These are phyloP conservation scores for Pleurotus citrinopileatus DNA, from an alignment of 768 basidiomycete species.

Conservation along the genomic window DNA sequence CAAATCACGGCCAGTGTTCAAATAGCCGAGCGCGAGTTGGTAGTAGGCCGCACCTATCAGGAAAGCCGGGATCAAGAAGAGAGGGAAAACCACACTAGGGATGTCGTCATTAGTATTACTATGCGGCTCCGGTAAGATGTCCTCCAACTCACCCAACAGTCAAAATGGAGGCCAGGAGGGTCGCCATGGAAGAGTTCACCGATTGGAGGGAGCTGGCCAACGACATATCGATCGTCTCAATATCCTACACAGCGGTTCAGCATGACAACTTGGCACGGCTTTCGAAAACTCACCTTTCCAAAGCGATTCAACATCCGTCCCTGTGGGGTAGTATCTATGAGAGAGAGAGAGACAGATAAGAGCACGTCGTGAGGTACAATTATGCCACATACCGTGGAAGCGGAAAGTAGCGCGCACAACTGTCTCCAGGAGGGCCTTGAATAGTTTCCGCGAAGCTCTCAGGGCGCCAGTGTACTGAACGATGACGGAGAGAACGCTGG, in stretches of 20 bases:
- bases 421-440: constrained; percentile 54
- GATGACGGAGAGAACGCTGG: constrained; percentile 41
- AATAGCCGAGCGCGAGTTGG: constrained; percentile 64
- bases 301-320: constrained; percentile 88
- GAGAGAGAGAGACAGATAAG: neutral
- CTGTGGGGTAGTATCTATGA: constrained; percentile 67
- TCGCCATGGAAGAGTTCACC: constrained; percentile 76
- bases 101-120: constrained; percentile 7
- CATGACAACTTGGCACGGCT: neutral
- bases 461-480: constrained; percentile 63
- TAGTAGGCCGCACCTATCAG: constrained; percentile 76
- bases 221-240: constrained; percentile 82
- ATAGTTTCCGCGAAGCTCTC: constrained; percentile 42
- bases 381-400: constrained; percentile 46
- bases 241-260: constrained; percentile 43
- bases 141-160: constrained; percentile 66
- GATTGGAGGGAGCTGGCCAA: constrained; percentile 66
- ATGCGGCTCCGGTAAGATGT: neutral
- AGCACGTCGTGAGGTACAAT: neutral
- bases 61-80: constrained; percentile 75
- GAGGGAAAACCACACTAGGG: constrained; percentile 70
- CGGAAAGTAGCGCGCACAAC: constrained; percentile 84
- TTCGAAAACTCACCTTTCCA: constrained; percentile 47
- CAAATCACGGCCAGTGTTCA: constrained; percentile 80
- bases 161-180: constrained; percentile 73